Percentiles rank a stretch among this genome's conserved stretches.
Evolutionary conservation across 805 yeast genomes (phyloP).

Genomic region (Kuraishia borneana): DNA sequence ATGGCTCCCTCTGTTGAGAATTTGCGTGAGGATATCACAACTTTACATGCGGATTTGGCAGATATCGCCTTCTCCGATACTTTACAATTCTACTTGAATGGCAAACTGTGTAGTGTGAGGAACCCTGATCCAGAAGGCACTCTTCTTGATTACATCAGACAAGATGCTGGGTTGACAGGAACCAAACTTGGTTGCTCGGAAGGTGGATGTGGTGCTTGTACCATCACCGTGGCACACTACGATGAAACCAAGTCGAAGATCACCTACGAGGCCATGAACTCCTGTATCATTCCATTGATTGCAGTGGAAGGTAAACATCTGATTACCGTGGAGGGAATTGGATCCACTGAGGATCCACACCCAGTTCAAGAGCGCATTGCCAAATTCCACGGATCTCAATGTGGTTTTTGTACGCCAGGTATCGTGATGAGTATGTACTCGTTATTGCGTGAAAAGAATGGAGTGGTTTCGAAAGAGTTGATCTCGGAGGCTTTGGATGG

Average conservation of each 20-base stretch:
- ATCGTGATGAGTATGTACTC: slow-evolving; percentile 36
- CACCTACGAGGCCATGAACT: slow-evolving; percentile 27
- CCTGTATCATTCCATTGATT: slow-evolving; percentile 34
- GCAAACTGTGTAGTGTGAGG: slow-evolving; percentile 19
- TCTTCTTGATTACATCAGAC: slow-evolving; percentile 29
- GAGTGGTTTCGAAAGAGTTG: slow-evolving; percentile 23
- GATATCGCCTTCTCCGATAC: slow-evolving; percentile 16
- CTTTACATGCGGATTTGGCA: slow-evolving; percentile 10
- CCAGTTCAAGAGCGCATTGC: slow-evolving; percentile 40
- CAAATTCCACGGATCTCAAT: slow-evolving; percentile 36
- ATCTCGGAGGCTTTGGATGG: slow-evolving; percentile 35
- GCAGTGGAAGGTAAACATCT: slow-evolving; percentile 34
- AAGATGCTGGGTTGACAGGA: slow-evolving; percentile 25
- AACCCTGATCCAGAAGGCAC: slow-evolving; percentile 32
- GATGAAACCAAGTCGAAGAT: slow-evolving; percentile 15
- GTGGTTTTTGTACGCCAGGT: slow-evolving; percentile 42
- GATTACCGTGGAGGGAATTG: slow-evolving; percentile 38
- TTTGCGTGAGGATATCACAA: slow-evolving; percentile 10
- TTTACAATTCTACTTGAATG: slow-evolving; percentile 27
- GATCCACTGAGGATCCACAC: slow-evolving; percentile 26
- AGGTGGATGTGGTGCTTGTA: slow-evolving; percentile 42
- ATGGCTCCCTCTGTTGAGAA: too few species aligned
- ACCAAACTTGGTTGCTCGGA: slow-evolving; percentile 39
- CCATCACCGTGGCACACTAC: slow-evolving; percentile 27
- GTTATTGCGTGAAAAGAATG: slow-evolving; percentile 25